Conservation (phyloP, 257 asterid species). For the Solanum appendiculatum region DNA sequence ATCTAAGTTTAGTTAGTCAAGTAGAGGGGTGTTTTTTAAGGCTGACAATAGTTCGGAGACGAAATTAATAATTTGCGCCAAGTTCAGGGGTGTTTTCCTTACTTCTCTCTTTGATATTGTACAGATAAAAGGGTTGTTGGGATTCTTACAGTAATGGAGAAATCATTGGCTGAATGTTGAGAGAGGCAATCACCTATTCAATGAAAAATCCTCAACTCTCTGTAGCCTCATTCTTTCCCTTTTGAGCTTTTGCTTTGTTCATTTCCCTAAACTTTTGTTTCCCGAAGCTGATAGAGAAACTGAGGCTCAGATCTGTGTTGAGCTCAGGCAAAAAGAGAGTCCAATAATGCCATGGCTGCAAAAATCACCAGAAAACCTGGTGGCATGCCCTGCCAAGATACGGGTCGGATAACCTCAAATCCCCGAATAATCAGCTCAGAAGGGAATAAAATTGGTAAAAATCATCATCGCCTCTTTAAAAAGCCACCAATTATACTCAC, state of each 20-base stretch:
- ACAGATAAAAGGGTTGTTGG: constrained; percentile 7
- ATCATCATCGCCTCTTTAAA: neutral
- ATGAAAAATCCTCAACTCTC: constrained; percentile 3
- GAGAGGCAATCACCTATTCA: constrained; percentile 48
- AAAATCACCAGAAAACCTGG: constrained; percentile 3
- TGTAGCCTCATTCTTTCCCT: neutral
- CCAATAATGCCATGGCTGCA: constrained; percentile 8
- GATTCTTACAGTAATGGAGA: neutral
- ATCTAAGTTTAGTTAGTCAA: too few species aligned
- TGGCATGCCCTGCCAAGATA: constrained; percentile 36
- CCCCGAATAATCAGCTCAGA: neutral
- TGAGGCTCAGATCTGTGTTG: neutral
- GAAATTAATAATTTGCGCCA: too few species aligned
- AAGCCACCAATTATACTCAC: neutral
- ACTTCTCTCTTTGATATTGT: neutral
- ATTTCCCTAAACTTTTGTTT: too few species aligned
- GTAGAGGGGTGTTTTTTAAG: too few species aligned
- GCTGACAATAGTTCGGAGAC: too few species aligned
- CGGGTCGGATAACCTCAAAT: constrained; percentile 10
- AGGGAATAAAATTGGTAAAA: neutral
- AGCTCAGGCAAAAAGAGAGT: neutral
- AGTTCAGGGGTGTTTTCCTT: too few species aligned
- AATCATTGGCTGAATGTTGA: constrained; percentile 21
- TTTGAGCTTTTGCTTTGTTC: neutral
- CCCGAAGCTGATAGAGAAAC: too few species aligned